Percentiles rank a stretch among this genome's conserved stretches.
These are phyloP conservation scores for Capsicum chinense DNA, from an alignment of 257 asterid species.

Conservation along the genomic window DNA sequence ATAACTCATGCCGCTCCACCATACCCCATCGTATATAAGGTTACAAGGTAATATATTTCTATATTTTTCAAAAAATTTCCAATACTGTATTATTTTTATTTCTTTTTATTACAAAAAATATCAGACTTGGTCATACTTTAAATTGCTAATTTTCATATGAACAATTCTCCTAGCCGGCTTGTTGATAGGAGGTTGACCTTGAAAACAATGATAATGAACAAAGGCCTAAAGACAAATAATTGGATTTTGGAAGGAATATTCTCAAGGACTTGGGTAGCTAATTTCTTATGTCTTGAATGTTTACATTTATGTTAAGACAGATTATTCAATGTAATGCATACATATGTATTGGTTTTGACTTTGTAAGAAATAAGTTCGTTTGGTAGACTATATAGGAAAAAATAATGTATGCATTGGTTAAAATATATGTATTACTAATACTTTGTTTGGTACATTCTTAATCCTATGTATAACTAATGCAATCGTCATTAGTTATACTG, in stretches of 20 bases:
- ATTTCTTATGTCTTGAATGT: too few relatives aligned
- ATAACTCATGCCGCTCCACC: too few relatives aligned
- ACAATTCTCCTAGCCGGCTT: constrained; percentile 2
- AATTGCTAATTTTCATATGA: neutral
- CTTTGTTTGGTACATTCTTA: too few relatives aligned
- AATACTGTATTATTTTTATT: neutral
- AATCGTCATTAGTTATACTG: too few relatives aligned
- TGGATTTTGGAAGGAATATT: neutral
- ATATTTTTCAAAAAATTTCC: neutral
- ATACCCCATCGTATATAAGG: neutral
- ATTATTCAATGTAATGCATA: too few relatives aligned
- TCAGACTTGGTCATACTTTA: neutral
- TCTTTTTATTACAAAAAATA: neutral
- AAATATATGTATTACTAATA: too few relatives aligned
- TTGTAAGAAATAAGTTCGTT: too few relatives aligned
- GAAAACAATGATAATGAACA: neutral
- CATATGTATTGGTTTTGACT: too few relatives aligned
- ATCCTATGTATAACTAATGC: too few relatives aligned
- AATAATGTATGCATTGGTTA: too few relatives aligned
- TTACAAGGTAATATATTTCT: neutral
- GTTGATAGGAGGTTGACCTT: neutral
- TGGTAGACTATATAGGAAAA: too few relatives aligned
- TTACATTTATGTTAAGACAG: too few relatives aligned
- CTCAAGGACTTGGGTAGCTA: neutral
- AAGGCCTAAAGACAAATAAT: neutral